Conservation (phyloP, 1,284 basidiomycete genomes). For the Hemileia vastatrix region DNA sequence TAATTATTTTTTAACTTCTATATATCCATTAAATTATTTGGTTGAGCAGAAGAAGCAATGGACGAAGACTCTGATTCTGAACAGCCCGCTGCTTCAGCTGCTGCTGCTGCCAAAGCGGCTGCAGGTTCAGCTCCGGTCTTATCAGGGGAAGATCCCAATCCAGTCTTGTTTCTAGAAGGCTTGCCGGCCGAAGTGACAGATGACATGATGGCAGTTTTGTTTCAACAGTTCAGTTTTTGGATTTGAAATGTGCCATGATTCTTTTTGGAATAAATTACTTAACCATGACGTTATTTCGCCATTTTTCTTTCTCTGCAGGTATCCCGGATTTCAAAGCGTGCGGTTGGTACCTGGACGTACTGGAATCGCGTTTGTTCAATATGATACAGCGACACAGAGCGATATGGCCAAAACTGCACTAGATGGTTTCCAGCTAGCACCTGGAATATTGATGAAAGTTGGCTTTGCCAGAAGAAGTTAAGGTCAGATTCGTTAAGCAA, state of each 20-base stretch:
- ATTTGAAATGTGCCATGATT: background rate
- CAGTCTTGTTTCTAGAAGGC: conserved; percentile 20
- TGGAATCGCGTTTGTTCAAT: conserved; percentile 60
- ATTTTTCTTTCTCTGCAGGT: conserved; percentile 48
- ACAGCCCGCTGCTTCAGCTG: conserved; percentile 20
- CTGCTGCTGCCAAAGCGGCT: conserved; percentile 21
- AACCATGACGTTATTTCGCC: too few relatives aligned
- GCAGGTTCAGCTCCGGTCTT: conserved; percentile 21
- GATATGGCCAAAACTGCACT: conserved; percentile 64
- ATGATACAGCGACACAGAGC: conserved; percentile 62
- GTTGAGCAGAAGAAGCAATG: conserved; percentile 19
- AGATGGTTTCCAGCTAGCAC: conserved; percentile 67
- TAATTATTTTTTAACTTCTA: background rate
- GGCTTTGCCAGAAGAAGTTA: conserved; percentile 18
- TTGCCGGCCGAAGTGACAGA: conserved; percentile 69
- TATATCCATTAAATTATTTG: background rate
- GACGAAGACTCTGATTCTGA: conserved; percentile 25
- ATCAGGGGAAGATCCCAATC: conserved; percentile 22
- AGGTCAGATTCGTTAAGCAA: too few relatives aligned
- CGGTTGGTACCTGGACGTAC: conserved; percentile 54
- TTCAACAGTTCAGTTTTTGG: conserved; percentile 62
- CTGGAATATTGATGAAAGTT: conserved; percentile 68
- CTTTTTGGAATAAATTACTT: too few relatives aligned
- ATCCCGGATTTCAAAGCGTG: conserved; percentile 63
- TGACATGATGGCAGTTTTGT: conserved; percentile 66